These are phyloP conservation scores for Pyrus betulifolia DNA, from an alignment of 306 rosid species.

Conservation along the genomic window DNA sequence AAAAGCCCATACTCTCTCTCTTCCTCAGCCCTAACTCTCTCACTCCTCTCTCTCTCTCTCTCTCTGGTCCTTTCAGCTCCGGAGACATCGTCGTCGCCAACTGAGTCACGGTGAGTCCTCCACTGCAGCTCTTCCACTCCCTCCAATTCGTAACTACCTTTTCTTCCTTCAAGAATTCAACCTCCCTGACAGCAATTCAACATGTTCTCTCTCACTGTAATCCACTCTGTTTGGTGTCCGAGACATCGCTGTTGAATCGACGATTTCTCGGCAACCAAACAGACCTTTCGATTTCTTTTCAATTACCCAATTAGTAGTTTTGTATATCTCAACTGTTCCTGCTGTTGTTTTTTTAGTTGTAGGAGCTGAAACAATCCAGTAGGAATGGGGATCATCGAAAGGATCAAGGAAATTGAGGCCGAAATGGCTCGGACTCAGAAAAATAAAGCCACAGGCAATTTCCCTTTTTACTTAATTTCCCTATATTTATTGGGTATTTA, in stretches of 20 bases:
- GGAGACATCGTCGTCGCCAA: conserved; percentile 24
- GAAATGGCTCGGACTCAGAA: conserved; percentile 99
- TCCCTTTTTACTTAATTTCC: not conserved
- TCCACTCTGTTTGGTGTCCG: not conserved
- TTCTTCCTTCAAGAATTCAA: not conserved
- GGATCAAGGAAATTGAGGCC: conserved; percentile 95
- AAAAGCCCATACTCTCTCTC: not conserved
- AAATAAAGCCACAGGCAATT: conserved; percentile 86
- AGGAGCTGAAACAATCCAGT: conserved; percentile 24
- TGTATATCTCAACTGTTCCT: not conserved
- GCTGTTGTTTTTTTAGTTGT: conserved; percentile 6
- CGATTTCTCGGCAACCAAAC: not conserved
- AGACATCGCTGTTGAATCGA: not conserved
- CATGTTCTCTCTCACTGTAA: not conserved
- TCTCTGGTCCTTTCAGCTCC: not conserved
- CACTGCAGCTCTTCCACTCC: not conserved
- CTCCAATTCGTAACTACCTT: not conserved
- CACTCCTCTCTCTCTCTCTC: not conserved
- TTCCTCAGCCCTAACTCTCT: conserved; percentile 19
- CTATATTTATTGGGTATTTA: not conserved
- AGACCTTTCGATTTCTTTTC: not conserved
- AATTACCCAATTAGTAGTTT: not conserved
- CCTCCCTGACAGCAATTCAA: not conserved
- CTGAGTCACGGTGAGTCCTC: conserved; percentile 32
- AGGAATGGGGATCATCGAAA: conserved; percentile 88